These are phyloP conservation scores for Trichoderma simmonsii DNA, from an alignment of 2,329 filamentous ascomycete species.

Conservation along the genomic window DNA sequence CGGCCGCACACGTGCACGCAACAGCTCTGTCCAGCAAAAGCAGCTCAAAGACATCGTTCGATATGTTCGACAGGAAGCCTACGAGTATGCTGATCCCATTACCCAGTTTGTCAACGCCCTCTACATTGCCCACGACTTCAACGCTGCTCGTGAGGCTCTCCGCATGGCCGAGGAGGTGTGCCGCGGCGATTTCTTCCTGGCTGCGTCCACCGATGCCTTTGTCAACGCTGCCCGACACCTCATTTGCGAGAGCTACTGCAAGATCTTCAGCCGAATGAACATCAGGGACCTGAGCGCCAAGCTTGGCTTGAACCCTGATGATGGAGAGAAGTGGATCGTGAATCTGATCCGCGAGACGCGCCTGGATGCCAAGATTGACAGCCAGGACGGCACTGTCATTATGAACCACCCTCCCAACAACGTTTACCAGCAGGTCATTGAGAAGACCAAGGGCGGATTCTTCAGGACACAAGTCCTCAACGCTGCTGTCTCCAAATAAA, in stretches of 20 bases:
- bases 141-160: slow-evolving; percentile 89
- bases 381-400: slow-evolving; percentile 95
- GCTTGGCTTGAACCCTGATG: slow-evolving; percentile 86
- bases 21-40: slow-evolving; percentile 88
- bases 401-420: slow-evolving; percentile 99
- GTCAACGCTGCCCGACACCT: slow-evolving; percentile 93
- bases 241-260: slow-evolving; percentile 99
- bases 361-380: slow-evolving; percentile 98
- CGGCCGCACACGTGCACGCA: slow-evolving; percentile 76
- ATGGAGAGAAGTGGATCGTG: slow-evolving; percentile 99
- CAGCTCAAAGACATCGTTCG: slow-evolving; percentile 96
- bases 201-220: slow-evolving; percentile 78
- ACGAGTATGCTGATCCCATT: slow-evolving; percentile 95
- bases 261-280: slow-evolving; percentile 98
- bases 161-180: slow-evolving; percentile 85
- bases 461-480: slow-evolving; percentile 95
- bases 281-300: slow-evolving; percentile 94
- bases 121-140: slow-evolving; percentile 83
- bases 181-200: slow-evolving; percentile 92
- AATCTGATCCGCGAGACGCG: slow-evolving; percentile 97
- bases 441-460: slow-evolving; percentile 97
- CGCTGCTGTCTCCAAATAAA: slow-evolving; percentile 56
- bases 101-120: slow-evolving; percentile 96
- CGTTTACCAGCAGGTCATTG: slow-evolving; percentile 98
- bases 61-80: slow-evolving; percentile 93